Base-by-base conservation (phyloP, 2,329 filamentous ascomycete genomes). In the Ophiostoma ulmi region DNA sequence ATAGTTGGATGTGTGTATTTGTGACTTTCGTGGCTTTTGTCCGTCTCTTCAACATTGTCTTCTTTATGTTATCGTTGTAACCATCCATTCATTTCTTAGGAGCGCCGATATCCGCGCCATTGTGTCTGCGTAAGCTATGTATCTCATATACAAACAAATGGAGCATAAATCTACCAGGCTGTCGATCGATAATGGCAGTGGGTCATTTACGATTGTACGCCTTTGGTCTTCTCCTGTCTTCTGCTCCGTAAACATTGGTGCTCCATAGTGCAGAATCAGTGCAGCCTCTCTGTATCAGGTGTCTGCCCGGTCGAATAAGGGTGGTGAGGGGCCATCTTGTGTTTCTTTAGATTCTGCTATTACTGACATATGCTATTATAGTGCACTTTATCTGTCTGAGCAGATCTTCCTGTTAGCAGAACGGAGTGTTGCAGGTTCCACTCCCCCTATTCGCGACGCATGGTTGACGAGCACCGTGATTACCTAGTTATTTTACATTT, bases 401-500 rank as follows among this genome's bases (percentile, higher is more conserved):
- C 26, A 63, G 58, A 63, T 63, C 58, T 58, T 58, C 1, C 52
- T 58, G 52, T 26, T 22, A 26, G n/a, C 7, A 58, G n/a, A 26
- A 8, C 8, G 58, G 8, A 22, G 55, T 31, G 31, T 61, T 63
- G 26, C 58, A 26, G 58, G 58, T 63, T 63, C 58, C 58, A 63
- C 58, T 63, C 58, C 58, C 58, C 58, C 58, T 63, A 63, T 63
- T 63, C 58, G 26, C 26, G 13, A 22, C 52, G 52, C 52, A 58
- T 58, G 52, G 52, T 11, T 14, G 14, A 17, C 20, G 14, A 10
- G 52, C 52, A 58, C 14, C 4, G 52, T 58, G 22, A 22, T 20
- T 48, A 39, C 38, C 44, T 48, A 1, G 13, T 48, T 3, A 31
- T 31, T 3, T 31, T 31, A 31, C 31, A 31, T 31, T 31, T 31